These are phyloP conservation scores for Cercospora zeae-maydis DNA, from an alignment of 2,329 filamentous ascomycete species.

Conservation along the genomic window DNA sequence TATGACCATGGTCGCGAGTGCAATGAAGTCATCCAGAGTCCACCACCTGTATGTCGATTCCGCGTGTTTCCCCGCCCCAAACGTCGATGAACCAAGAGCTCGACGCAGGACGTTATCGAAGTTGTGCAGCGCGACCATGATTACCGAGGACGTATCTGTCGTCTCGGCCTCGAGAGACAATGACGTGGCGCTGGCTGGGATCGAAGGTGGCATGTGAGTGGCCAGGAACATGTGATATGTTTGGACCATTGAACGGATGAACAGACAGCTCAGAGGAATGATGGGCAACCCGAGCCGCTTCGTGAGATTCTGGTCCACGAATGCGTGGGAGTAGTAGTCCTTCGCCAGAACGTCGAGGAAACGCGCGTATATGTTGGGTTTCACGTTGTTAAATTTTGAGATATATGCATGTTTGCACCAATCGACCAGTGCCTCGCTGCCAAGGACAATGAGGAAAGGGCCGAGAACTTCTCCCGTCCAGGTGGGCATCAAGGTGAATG, in stretches of 20 bases:
- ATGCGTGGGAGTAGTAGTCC: conserved; percentile 97
- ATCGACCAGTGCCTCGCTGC: conserved; percentile 94
- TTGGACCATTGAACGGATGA: conserved; percentile 89
- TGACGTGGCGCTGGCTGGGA: conserved; percentile 63
- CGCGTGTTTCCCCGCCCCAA: conserved; percentile 48
- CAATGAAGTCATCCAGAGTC: conserved; percentile 70
- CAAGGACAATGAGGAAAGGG: conserved; percentile 88
- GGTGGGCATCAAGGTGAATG: conserved; percentile 83
- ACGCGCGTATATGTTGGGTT: conserved; percentile 80
- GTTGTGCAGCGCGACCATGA: conserved; percentile 72
- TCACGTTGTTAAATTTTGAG: conserved; percentile 97
- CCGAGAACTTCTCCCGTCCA: conserved; percentile 88
- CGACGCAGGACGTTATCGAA: conserved; percentile 74
- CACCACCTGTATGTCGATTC: conserved; percentile 45
- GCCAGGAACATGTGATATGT: conserved; percentile 98
- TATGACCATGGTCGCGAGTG: conserved; percentile 74
- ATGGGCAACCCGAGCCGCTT: conserved; percentile 86
- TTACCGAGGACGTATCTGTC: conserved; percentile 60
- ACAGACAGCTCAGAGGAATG: conserved; percentile 87
- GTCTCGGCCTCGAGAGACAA: conserved; percentile 55
- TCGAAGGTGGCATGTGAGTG: conserved; percentile 73
- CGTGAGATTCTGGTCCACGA: conserved; percentile 83
- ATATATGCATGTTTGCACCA: conserved; percentile 98
- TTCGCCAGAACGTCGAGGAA: conserved; percentile 93
- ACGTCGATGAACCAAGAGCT: conserved; percentile 70